Evolutionary conservation across 345 rosid genomes (phyloP), one percentile per base, ranked within the genome.

Genomic region (Melastoma malabathricum): DNA sequence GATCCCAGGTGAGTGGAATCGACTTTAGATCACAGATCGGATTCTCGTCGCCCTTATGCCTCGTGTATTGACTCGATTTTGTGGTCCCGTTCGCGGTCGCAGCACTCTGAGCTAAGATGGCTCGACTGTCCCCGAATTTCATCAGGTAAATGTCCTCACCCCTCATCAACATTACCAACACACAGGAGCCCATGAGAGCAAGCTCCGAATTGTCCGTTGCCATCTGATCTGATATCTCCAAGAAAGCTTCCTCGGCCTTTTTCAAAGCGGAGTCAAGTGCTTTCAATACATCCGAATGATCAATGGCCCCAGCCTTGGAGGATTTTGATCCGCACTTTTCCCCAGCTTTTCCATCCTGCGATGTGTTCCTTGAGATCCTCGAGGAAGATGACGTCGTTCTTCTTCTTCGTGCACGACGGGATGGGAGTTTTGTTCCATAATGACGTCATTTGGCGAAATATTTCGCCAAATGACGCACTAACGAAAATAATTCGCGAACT

Each of bases 121-220:
- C 96, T 17, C 98, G 65, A 55, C 96, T 87, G 27, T 92, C 98
- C 4, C 98, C 98, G 19, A 92, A 85, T 54, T 82, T 92, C 96
- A 92, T 78, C 65, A 92, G 66, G 52, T 92, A 92, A 18, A 83
- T 78, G 60, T 89, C 97, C 57, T 89, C 94, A 29, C 90, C 97
- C 51, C 78, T 81, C 97, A 92, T 87, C 60, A 92, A 53, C 77
- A 82, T 80, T 34, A 80, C 95, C 48, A 92, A 66, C 61, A 87
- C 96, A 49, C 98, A 92, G 6, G 98, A 92, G 18, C 98, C 98
- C 93, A 92, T 92, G 61, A 87, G 68, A 54, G 92, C 83, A 51
- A 92, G 18, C 63, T 84, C 95, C 0, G 98, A 95, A 67, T 80
- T 92, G 74, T 75, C 83, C 68, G 41, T 64, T 6, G 78, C 74